These are phyloP conservation scores for Schizopora paradoxa DNA, from an alignment of 1,284 basidiomycete genomes.

Conservation along the genomic window DNA sequence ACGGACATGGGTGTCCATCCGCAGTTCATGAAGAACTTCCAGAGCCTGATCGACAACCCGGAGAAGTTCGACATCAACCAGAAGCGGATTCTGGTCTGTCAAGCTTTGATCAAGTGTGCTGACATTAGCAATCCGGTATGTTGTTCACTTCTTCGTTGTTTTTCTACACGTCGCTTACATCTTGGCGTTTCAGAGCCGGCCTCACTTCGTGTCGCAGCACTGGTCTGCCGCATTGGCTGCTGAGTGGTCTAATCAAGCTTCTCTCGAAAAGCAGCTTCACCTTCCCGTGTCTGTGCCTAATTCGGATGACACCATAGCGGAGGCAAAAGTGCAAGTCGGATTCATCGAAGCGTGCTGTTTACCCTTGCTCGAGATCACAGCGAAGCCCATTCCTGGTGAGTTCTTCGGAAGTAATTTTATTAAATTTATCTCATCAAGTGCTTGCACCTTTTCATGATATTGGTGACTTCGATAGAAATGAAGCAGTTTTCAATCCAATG, in stretches of 20 bases:
- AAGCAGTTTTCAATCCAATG: constrained; percentile 58
- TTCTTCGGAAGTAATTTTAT: constrained; percentile 14
- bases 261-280: constrained; percentile 71
- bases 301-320: constrained; percentile 59
- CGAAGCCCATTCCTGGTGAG: constrained; percentile 68
- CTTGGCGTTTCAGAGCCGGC: constrained; percentile 65
- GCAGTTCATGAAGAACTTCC: constrained; percentile 74
- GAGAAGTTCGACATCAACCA: constrained; percentile 36
- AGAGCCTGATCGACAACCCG: constrained; percentile 36
- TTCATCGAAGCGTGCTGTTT: constrained; percentile 81
- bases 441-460: neutral
- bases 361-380: constrained; percentile 76
- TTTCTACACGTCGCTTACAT: constrained; percentile 13
- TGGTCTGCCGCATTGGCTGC: constrained; percentile 85
- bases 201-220: constrained; percentile 80
- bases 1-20: constrained; percentile 92
- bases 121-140: constrained; percentile 95
- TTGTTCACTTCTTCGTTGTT: constrained; percentile 20
- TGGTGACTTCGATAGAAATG: constrained; percentile 54
- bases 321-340: constrained; percentile 84
- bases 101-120: constrained; percentile 90
- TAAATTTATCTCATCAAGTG: neutral
- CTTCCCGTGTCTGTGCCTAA: constrained; percentile 70
- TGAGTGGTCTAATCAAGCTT: constrained; percentile 87
- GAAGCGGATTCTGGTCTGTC: constrained; percentile 73